phyloP scores from a whole-genome alignment of 345 rosid species.

The Microcos paniculata region DNA sequence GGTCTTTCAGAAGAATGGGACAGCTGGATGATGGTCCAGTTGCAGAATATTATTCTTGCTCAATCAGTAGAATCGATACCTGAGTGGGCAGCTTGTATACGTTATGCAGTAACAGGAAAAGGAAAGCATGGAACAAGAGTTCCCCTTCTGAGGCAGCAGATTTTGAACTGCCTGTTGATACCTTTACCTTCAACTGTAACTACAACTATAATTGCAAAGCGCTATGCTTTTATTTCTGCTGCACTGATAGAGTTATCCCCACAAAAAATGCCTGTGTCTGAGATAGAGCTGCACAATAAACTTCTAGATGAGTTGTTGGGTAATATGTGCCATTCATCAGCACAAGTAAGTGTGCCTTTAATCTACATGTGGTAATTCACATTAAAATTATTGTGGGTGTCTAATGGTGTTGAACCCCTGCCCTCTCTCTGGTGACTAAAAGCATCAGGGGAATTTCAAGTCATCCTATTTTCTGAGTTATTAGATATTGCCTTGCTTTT shows the following conservation, averaged over 20 bases:
- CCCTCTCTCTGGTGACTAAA: background rate
- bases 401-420: background rate
- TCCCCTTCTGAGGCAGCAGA: conserved; percentile 76
- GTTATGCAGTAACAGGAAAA: conserved; percentile 98
- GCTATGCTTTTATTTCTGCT: conserved; percentile 91
- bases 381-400: background rate
- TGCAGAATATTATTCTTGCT: conserved; percentile 78
- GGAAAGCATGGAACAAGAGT: conserved; percentile 81
- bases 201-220: conserved; percentile 86
- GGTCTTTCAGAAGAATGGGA: conserved; percentile 87
- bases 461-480: conserved; percentile 12
- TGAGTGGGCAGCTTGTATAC: conserved; percentile 97
- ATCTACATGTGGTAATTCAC: conserved; percentile 2
- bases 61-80: conserved; percentile 93
- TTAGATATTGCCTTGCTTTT: background rate
- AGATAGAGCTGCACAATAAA: conserved; percentile 61
- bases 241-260: conserved; percentile 90
- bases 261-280: conserved; percentile 74
- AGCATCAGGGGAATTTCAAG: background rate
- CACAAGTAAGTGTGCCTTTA: conserved; percentile 65
- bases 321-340: conserved; percentile 94
- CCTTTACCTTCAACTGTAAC: conserved; percentile 84
- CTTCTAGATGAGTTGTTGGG: conserved; percentile 77
- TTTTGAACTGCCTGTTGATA: conserved; percentile 74
- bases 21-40: conserved; percentile 82